Evolutionary conservation across 208 protist species (phyloP).

Genomic region (Crithidia brevicula): DNA sequence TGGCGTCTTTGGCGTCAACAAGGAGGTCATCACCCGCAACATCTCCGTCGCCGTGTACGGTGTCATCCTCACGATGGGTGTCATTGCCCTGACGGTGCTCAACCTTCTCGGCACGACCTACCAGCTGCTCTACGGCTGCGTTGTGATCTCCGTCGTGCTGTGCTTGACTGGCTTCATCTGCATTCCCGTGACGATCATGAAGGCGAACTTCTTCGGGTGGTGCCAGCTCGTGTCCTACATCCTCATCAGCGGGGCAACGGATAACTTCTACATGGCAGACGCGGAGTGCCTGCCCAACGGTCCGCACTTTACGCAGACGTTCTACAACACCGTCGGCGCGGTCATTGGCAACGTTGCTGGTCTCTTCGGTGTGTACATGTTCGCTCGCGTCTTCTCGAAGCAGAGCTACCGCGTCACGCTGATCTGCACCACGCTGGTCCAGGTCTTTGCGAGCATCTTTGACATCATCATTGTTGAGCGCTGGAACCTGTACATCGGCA

Average conservation of each 20-base stretch:
- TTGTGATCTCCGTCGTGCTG: constrained; percentile 37
- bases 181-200: background rate
- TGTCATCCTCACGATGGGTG: constrained; percentile 38
- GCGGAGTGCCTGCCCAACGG: constrained; percentile 42
- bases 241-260: constrained; percentile 44
- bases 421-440: constrained; percentile 52
- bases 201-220: constrained; percentile 23
- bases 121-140: constrained; percentile 32
- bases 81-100: constrained; percentile 38
- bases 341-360: constrained; percentile 51
- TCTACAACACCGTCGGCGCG: constrained; percentile 47
- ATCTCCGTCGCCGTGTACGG: constrained; percentile 34
- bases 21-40: constrained; percentile 36
- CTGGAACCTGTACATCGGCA: constrained; percentile 56
- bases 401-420: constrained; percentile 53
- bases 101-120: constrained; percentile 39
- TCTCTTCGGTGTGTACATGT: constrained; percentile 52
- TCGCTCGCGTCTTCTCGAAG: constrained; percentile 47
- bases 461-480: constrained; percentile 74
- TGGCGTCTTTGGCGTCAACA: constrained; percentile 41
- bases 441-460: constrained; percentile 52
- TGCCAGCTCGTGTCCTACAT: constrained; percentile 44
- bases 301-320: constrained; percentile 51
- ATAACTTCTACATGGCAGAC: constrained; percentile 55
- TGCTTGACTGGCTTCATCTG: background rate